A percentile compares a stretch with the other conserved stretches of the same genome.
phyloP scores from a whole-genome alignment of 2,329 filamentous ascomycete species.

The Dactylonectria estremocensis region DNA sequence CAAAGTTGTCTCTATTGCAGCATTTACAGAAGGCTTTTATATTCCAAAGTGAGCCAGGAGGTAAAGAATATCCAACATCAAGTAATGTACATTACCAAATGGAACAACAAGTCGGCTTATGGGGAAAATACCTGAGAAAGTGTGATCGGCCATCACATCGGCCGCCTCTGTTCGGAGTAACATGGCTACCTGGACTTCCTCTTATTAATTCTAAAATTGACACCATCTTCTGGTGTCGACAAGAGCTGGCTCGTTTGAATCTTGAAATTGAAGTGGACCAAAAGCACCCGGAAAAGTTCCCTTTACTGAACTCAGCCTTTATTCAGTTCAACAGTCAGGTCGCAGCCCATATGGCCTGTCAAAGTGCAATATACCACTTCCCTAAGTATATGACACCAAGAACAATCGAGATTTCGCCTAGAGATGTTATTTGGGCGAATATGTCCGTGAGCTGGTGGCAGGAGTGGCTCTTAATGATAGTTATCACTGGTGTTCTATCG shows the following conservation, averaged over 20 bases:
- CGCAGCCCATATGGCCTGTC: constrained; percentile 97
- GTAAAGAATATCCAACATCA: constrained; percentile 73
- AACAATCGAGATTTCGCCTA: constrained; percentile 91
- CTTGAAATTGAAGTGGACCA: constrained; percentile 94
- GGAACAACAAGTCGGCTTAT: constrained; percentile 69
- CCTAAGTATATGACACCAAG: constrained; percentile 94
- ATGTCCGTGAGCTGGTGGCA: constrained; percentile 98
- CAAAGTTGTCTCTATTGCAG: constrained; percentile 62
- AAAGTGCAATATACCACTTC: constrained; percentile 89
- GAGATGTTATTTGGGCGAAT: constrained; percentile 96
- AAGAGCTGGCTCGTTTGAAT: constrained; percentile 89
- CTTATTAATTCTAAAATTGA: constrained; percentile 91
- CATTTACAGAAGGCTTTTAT: constrained; percentile 65
- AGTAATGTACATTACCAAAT: constrained; percentile 71
- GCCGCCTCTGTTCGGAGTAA: constrained; percentile 72
- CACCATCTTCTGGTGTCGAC: constrained; percentile 91
- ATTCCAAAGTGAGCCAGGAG: constrained; percentile 59
- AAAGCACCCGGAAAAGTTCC: constrained; percentile 85
- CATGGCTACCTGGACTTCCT: constrained; percentile 85
- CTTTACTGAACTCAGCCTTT: constrained; percentile 95
- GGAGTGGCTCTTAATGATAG: constrained; percentile 79
- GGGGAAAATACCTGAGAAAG: constrained; percentile 86
- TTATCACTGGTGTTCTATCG: constrained; percentile 76
- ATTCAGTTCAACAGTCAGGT: constrained; percentile 99
- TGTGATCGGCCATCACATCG: constrained; percentile 90